phyloP scores from a whole-genome alignment of 352 stramenopile species.

The Globisporangium apiculatum region DNA sequence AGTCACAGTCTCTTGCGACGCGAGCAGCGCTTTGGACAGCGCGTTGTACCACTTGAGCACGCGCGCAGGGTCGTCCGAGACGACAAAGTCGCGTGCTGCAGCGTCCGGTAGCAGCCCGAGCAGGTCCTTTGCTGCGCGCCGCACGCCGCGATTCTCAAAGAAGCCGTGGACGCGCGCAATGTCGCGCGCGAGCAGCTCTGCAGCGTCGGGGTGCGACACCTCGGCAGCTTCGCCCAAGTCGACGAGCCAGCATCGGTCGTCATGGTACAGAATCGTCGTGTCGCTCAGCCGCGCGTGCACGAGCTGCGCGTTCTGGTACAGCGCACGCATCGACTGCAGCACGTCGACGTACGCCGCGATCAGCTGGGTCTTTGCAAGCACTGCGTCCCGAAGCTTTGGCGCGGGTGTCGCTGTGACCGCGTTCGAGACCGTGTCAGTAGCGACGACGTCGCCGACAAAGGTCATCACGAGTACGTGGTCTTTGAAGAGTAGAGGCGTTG shows the following conservation, averaged over 20 bases:
- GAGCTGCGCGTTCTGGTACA: constrained; percentile 53
- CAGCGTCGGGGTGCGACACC: constrained; percentile 39
- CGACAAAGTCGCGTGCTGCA: constrained; percentile 20
- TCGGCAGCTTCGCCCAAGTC: constrained; percentile 83
- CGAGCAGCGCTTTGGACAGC: constrained; percentile 17
- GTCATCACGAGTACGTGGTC: constrained; percentile 49
- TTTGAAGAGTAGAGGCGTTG: constrained; percentile 29
- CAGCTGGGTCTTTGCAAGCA: constrained; percentile 33
- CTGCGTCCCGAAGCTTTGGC: constrained; percentile 37
- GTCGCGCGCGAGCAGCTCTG: constrained; percentile 52
- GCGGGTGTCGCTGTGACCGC: constrained; percentile 14
- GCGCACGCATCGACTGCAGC: constrained; percentile 24
- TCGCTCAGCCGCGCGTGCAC: constrained; percentile 41
- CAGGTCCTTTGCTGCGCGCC: constrained; percentile 19
- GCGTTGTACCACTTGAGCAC: constrained; percentile 26
- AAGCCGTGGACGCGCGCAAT: constrained; percentile 59
- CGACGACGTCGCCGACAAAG: constrained; percentile 36
- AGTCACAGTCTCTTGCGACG: not conserved
- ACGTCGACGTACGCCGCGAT: constrained; percentile 30
- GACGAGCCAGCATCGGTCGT: constrained; percentile 67
- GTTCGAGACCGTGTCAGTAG: not conserved
- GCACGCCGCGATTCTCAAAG: constrained; percentile 42
- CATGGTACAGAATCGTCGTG: constrained; percentile 72
- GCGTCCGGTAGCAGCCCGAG: constrained; percentile 10
- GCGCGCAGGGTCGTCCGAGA: constrained; percentile 16